These are phyloP conservation scores for Galerina marginata DNA, from an alignment of 768 basidiomycete species.

Conservation along the genomic window DNA sequence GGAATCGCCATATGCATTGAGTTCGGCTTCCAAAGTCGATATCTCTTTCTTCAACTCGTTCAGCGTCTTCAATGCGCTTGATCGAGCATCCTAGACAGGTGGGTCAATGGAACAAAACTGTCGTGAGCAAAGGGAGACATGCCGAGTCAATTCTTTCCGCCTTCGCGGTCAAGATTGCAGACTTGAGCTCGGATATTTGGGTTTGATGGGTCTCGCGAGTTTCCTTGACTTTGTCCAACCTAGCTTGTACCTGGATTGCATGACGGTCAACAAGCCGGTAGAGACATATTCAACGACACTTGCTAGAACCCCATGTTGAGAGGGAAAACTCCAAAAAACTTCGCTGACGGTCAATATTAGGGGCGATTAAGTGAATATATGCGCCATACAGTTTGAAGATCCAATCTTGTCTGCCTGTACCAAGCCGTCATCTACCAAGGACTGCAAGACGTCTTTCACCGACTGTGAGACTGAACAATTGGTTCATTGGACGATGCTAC, in stretches of 20 bases:
- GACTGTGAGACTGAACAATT: slow-evolving; percentile 74
- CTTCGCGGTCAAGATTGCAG: slow-evolving; percentile 55
- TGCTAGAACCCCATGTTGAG: slow-evolving; percentile 82
- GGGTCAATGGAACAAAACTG: slow-evolving; percentile 7
- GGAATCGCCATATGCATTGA: slow-evolving; percentile 79
- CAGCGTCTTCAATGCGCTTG: slow-evolving; percentile 56
- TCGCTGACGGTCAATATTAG: slow-evolving; percentile 25
- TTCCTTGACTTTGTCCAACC: slow-evolving; percentile 56
- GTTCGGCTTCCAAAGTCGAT: slow-evolving; percentile 63
- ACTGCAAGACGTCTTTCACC: slow-evolving; percentile 90
- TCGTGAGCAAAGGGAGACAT: slow-evolving; percentile 12
- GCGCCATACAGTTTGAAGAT: slow-evolving; percentile 83
- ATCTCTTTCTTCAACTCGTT: slow-evolving; percentile 53
- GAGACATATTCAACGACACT: slow-evolving; percentile 6
- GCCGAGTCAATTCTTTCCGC: slow-evolving; percentile 64
- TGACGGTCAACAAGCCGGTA: not conserved
- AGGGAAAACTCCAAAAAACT: slow-evolving; percentile 98
- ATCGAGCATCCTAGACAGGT: slow-evolving; percentile 58
- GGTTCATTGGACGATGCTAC: not conserved
- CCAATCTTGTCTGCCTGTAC: slow-evolving; percentile 93
- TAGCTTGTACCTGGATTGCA: slow-evolving; percentile 56
- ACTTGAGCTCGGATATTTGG: slow-evolving; percentile 56
- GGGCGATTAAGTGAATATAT: slow-evolving; percentile 23
- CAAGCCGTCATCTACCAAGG: slow-evolving; percentile 84
- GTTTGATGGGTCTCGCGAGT: slow-evolving; percentile 43